phyloP scores from a whole-genome alignment of 2,329 filamentous ascomycete species.

The Fusarium succisae region DNA sequence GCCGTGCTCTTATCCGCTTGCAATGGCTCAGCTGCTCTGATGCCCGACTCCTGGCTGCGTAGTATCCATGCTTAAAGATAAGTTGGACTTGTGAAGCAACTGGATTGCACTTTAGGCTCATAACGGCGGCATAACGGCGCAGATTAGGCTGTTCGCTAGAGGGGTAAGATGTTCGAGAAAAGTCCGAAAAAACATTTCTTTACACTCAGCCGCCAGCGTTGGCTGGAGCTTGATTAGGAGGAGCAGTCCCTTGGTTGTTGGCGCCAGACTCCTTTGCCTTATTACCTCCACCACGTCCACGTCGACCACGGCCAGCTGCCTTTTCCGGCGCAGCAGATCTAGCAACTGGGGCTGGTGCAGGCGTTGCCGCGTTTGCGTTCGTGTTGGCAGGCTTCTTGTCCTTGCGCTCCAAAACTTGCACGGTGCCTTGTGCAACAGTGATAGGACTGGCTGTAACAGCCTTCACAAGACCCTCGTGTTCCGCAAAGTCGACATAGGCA shows the following conservation, averaged over 20 bases:
- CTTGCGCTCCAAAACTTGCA: constrained; percentile 87
- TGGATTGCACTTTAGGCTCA: not conserved
- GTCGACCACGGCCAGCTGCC: constrained; percentile 45
- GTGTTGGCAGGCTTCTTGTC: constrained; percentile 58
- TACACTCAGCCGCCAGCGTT: constrained; percentile 34
- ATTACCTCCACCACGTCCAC: constrained; percentile 46
- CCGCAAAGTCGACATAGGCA: constrained; percentile 89
- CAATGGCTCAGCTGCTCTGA: not conserved
- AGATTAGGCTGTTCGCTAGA: constrained; percentile 13
- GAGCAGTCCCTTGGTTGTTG: constrained; percentile 15
- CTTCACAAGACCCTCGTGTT: constrained; percentile 75
- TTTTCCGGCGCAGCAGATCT: constrained; percentile 42
- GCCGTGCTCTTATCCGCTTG: constrained; percentile 13
- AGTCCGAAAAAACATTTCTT: not conserved
- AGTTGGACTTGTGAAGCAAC: constrained; percentile 17
- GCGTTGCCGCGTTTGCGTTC: constrained; percentile 22
- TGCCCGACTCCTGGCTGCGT: not conserved
- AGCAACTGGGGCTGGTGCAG: constrained; percentile 26
- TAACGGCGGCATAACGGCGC: constrained; percentile 15
- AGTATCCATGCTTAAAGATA: constrained; percentile 13
- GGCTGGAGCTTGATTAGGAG: not conserved
- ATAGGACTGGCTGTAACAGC: constrained; percentile 86
- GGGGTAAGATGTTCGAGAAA: constrained; percentile 27
- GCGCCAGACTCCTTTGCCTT: constrained; percentile 39
- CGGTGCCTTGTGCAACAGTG: constrained; percentile 82